These are phyloP conservation scores for Scolecobasidium constrictum DNA, from an alignment of 2,329 filamentous ascomycete genomes.

Conservation along the genomic window DNA sequence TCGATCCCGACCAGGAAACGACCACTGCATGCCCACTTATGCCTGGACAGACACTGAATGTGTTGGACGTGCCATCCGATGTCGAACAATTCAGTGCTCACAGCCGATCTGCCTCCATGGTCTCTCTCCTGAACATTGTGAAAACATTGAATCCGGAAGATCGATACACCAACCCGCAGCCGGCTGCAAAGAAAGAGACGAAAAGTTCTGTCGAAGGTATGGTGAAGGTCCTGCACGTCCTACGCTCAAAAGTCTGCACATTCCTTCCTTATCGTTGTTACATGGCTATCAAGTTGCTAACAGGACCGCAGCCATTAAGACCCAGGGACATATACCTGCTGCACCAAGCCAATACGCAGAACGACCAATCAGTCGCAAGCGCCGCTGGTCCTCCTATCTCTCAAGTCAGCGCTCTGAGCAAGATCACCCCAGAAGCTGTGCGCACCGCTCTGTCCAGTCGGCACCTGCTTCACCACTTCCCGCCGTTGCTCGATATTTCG, in stretches of 20 bases:
- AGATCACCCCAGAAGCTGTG: neutral
- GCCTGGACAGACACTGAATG: slow-evolving; percentile 79
- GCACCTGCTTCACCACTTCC: slow-evolving; percentile 3
- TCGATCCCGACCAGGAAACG: slow-evolving; percentile 60
- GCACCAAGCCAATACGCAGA: slow-evolving; percentile 19
- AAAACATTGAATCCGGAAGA: slow-evolving; percentile 70
- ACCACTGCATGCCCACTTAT: slow-evolving; percentile 77
- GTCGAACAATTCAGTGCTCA: slow-evolving; percentile 31
- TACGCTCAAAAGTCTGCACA: neutral
- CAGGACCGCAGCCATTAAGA: slow-evolving; percentile 17
- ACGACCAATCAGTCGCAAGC: slow-evolving; percentile 11
- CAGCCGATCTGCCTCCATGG: slow-evolving; percentile 48
- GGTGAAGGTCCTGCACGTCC: neutral
- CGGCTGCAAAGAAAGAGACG: slow-evolving; percentile 38
- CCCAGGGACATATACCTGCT: slow-evolving; percentile 12
- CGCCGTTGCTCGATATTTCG: no score
- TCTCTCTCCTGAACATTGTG: slow-evolving; percentile 46
- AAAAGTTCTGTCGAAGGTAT: slow-evolving; percentile 25
- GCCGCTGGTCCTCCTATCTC: neutral
- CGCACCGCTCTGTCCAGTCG: slow-evolving; percentile 1
- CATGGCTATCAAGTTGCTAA: no score
- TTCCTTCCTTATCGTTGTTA: no score
- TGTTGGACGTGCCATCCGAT: slow-evolving; percentile 69
- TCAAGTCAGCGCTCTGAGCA: neutral
- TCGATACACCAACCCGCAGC: slow-evolving; percentile 61